These are phyloP conservation scores for Psilocybe tampanensis DNA, from an alignment of 768 basidiomycete species.

Conservation along the genomic window DNA sequence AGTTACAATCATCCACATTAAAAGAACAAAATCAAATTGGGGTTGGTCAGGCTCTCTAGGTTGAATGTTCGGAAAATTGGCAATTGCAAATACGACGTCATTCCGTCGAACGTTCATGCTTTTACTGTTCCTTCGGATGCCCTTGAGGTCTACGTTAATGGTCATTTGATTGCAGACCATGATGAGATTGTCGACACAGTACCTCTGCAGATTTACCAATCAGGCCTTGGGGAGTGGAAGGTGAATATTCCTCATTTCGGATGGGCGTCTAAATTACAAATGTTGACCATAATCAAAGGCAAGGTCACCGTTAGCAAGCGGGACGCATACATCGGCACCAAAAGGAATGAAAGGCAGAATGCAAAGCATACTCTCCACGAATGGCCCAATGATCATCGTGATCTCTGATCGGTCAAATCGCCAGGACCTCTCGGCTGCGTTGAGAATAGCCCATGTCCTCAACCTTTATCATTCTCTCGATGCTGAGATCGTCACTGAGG, in stretches of 20 bases:
- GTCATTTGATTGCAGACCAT: conserved; percentile 6
- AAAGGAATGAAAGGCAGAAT: conserved; percentile 53
- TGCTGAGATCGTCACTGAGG: conserved; percentile 53
- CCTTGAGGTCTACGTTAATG: conserved; percentile 17
- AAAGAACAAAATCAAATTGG: neutral
- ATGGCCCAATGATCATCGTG: conserved; percentile 58
- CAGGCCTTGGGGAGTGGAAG: conserved; percentile 17
- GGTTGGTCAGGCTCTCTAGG: conserved; percentile 35
- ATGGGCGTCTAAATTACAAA: too few species aligned
- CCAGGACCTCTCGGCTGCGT: conserved; percentile 54
- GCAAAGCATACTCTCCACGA: conserved; percentile 63
- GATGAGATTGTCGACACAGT: neutral
- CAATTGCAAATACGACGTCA: conserved; percentile 8
- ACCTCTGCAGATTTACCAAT: conserved; percentile 6
- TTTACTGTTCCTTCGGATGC: conserved; percentile 15
- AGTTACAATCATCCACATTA: neutral
- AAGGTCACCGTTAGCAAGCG: too few species aligned
- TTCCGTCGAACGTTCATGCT: conserved; percentile 20
- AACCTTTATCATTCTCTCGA: conserved; percentile 73
- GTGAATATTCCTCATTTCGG: too few species aligned
- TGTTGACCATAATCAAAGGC: too few species aligned
- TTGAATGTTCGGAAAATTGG: conserved; percentile 29
- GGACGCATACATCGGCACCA: neutral
- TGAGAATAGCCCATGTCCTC: conserved; percentile 69
- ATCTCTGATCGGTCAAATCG: conserved; percentile 34